Evolutionary conservation across 2,329 filamentous ascomycete species (phyloP).

Genomic region (Phaeosphaeriaceae sp.): DNA sequence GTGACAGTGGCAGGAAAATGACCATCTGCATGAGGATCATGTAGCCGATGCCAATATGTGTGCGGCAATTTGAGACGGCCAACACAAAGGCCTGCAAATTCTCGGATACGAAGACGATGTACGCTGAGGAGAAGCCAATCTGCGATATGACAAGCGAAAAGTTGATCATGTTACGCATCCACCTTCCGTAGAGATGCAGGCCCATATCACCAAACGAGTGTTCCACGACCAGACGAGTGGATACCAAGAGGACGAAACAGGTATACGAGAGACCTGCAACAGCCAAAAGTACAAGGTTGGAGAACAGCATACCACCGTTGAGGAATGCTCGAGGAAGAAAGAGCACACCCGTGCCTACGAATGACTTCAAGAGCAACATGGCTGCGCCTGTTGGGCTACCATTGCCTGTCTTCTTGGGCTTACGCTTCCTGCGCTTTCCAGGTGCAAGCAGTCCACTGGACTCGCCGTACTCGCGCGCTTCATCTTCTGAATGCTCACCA

Average conservation of each 20-base stretch:
- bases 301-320: slow-evolving; percentile 97
- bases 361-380: slow-evolving; percentile 91
- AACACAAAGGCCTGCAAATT: slow-evolving; percentile 95
- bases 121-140: slow-evolving; percentile 91
- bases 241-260: slow-evolving; percentile 93
- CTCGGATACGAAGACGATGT: slow-evolving; percentile 95
- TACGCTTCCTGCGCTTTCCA: slow-evolving; percentile 73
- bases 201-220: slow-evolving; percentile 99
- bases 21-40: slow-evolving; percentile 95
- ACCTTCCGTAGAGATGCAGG: slow-evolving; percentile 86
- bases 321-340: slow-evolving; percentile 93
- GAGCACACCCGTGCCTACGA: slow-evolving; percentile 93
- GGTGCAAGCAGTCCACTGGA: slow-evolving; percentile 80
- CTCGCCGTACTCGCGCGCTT: slow-evolving; percentile 83
- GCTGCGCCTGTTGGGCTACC: slow-evolving; percentile 82
- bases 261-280: slow-evolving; percentile 93
- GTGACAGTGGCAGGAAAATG: slow-evolving; percentile 91
- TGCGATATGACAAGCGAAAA: slow-evolving; percentile 94
- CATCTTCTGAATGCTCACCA: slow-evolving; percentile 60
- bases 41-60: slow-evolving; percentile 83
- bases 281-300: slow-evolving; percentile 84
- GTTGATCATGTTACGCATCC: slow-evolving; percentile 88
- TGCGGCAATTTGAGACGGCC: slow-evolving; percentile 87
- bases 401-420: slow-evolving; percentile 79
- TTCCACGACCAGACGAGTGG: slow-evolving; percentile 82